phyloP scores from a whole-genome alignment of 495 filamentous ascomycete species.

The Aspergillus funiculosus region DNA sequence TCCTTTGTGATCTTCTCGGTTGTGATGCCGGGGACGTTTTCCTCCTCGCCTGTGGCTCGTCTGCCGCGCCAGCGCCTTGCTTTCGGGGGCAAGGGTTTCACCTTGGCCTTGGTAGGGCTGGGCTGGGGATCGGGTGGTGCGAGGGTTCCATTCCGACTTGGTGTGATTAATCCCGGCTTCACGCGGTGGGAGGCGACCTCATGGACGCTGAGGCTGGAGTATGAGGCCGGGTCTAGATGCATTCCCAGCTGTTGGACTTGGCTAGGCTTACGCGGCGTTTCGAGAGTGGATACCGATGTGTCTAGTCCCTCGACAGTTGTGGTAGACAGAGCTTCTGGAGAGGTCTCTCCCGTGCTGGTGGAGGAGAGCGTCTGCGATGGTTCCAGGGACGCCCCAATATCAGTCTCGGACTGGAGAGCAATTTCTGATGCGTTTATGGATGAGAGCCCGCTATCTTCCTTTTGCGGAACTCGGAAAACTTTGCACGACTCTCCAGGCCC shows the following conservation, averaged over 20 bases:
- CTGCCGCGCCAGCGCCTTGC: conserved; percentile 40
- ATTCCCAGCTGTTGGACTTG: conserved; percentile 38
- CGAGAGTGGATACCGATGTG: conserved; percentile 14
- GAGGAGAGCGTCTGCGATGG: conserved; percentile 33
- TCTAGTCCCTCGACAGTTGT: conserved; percentile 21
- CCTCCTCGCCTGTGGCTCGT: conserved; percentile 26
- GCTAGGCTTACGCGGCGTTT: conserved; percentile 22
- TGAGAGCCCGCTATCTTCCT: conserved; percentile 2
- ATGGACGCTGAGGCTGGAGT: conserved; percentile 59
- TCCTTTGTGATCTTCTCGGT: conserved; percentile 30
- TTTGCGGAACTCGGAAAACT: neutral
- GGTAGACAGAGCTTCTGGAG: conserved; percentile 27
- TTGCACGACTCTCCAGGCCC: conserved; percentile 20
- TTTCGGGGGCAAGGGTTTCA: conserved; percentile 43
- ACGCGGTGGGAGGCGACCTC: conserved; percentile 75
- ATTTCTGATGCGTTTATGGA: conserved; percentile 3
- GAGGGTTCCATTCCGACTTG: conserved; percentile 52
- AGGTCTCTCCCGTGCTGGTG: conserved; percentile 38
- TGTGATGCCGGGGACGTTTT: neutral
- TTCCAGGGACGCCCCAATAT: conserved; percentile 25
- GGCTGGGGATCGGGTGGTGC: conserved; percentile 13
- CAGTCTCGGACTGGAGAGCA: conserved; percentile 15
- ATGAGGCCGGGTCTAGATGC: conserved; percentile 41
- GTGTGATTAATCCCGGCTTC: conserved; percentile 80
- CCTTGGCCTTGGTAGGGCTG: conserved; percentile 28